These are phyloP conservation scores for Phytophthora podocarpi DNA, from an alignment of 352 stramenopile species.

Conservation along the genomic window DNA sequence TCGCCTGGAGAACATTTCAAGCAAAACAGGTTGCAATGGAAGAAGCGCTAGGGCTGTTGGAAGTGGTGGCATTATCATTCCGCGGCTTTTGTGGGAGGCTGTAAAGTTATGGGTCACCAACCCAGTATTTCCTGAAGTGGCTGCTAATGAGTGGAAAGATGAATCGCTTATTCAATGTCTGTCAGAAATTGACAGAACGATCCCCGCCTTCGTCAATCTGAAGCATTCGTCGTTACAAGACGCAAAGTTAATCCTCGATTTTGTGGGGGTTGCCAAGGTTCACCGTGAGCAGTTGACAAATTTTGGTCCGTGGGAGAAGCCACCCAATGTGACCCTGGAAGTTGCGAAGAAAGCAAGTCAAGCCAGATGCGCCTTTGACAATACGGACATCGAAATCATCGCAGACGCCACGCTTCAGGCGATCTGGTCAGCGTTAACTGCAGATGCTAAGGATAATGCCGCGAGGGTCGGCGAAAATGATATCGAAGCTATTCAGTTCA, in stretches of 20 bases:
- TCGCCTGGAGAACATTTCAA: slow-evolving; percentile 10
- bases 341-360: slow-evolving; percentile 36
- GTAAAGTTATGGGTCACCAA: slow-evolving; percentile 41
- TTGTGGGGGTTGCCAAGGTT: slow-evolving; percentile 32
- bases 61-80: slow-evolving; percentile 31
- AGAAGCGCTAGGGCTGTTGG: not conserved
- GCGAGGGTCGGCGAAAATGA: slow-evolving; percentile 10
- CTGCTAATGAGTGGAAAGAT: slow-evolving; percentile 38
- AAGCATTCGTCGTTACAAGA: slow-evolving; percentile 33
- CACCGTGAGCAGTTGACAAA: slow-evolving; percentile 16
- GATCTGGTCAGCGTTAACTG: slow-evolving; percentile 27
- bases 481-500: slow-evolving; percentile 25
- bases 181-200: slow-evolving; percentile 33
- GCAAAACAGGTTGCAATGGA: not conserved
- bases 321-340: slow-evolving; percentile 25
- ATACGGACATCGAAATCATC: slow-evolving; percentile 28
- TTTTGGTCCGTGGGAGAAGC: slow-evolving; percentile 16
- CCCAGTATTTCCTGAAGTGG: slow-evolving; percentile 27
- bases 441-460: not conserved
- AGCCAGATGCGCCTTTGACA: slow-evolving; percentile 21
- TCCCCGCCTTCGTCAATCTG: slow-evolving; percentile 36
- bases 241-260: slow-evolving; percentile 30
- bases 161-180: slow-evolving; percentile 20
- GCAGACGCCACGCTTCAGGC: slow-evolving; percentile 31
- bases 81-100: slow-evolving; percentile 43